Conservation (phyloP, 2,329 filamentous ascomycete genomes). For the Talaromyces sp. region DNA sequence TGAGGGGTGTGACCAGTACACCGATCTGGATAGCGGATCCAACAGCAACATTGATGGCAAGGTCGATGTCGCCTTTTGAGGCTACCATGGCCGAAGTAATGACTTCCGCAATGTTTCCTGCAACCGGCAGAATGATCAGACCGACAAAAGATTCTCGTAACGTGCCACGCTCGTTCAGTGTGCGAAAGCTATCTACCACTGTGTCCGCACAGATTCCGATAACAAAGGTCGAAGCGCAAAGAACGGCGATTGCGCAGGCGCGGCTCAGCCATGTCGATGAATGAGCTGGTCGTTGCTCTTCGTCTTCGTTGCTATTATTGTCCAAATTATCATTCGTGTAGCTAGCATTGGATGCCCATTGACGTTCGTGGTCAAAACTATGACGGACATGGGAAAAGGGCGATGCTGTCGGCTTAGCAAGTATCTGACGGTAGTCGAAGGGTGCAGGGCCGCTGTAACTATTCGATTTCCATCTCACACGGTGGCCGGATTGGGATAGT, state of each 20-base stretch:
- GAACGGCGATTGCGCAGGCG: conserved; percentile 42
- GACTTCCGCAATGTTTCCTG: conserved; percentile 69
- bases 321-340: background rate
- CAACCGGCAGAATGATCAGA: conserved; percentile 66
- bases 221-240: conserved; percentile 59
- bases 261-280: background rate
- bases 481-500: background rate
- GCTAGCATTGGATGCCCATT: background rate
- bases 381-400: background rate
- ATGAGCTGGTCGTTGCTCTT: background rate
- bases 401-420: background rate
- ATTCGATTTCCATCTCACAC: background rate
- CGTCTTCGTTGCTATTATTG: background rate
- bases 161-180: conserved; percentile 52
- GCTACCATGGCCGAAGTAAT: conserved; percentile 67
- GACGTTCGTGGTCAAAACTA: background rate
- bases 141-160: conserved; percentile 65
- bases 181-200: conserved; percentile 63
- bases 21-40: conserved; percentile 69
- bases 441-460: background rate
- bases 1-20: conserved; percentile 63
- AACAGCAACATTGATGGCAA: conserved; percentile 67
- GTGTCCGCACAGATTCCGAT: conserved; percentile 67
- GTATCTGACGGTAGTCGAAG: conserved; percentile 7
- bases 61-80: conserved; percentile 71